Base-by-base conservation (phyloP, 306 rosid species). In the Aeschynomene evenia region DNA sequence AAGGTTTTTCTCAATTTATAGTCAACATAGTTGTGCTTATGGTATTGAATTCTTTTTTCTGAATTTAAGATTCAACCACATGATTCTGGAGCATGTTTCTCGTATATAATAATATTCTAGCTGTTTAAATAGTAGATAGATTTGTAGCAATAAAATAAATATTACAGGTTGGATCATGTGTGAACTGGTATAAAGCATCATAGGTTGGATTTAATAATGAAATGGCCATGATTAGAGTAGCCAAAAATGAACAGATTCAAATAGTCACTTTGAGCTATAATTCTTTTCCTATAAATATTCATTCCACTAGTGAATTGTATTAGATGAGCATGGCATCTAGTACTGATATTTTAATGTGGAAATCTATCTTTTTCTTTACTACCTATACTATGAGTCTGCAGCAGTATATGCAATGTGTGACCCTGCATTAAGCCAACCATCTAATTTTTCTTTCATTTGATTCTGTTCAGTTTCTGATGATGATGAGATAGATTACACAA, bases 401-500 rank as follows among this genome's bases (percentile, higher is more conserved):
- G 67, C 59, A 7, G 70, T 21, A 16, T 63, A 45, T 60, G 50
- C 23, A 46, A 46, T 28, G 20, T 33, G 33, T 54, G 31, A 50
- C 31, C 63, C 31, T 61, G 45, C 26, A 63, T 66, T 45, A 29
- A 57, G 50, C 48, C 33, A 20, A 54, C 50, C 18, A 20, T 36
- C 24, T 56, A 36, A 65, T 42, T 68, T 2, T 24, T 51, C n/a
- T n/a, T 76, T 60, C 20, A 7, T 54, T 53, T 77, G n/a, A 66
- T 74, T 36, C 72, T n/a, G 54, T 21, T 29, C 86, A 86, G 97
- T 88, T 43, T 91, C 91, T 53, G 96, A 88, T 80, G 93, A 90
- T 40, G 95, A 91, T 9, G 96, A 83, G 81, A 83, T 88, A 72
- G 97, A 88, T 85, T 91, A 91, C 85, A 70, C 96, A 2, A 58